A percentile compares a stretch with the other conserved stretches of the same genome.
phyloP scores from a whole-genome alignment of 2,329 filamentous ascomycete genomes.

The Diaporthe citri region DNA sequence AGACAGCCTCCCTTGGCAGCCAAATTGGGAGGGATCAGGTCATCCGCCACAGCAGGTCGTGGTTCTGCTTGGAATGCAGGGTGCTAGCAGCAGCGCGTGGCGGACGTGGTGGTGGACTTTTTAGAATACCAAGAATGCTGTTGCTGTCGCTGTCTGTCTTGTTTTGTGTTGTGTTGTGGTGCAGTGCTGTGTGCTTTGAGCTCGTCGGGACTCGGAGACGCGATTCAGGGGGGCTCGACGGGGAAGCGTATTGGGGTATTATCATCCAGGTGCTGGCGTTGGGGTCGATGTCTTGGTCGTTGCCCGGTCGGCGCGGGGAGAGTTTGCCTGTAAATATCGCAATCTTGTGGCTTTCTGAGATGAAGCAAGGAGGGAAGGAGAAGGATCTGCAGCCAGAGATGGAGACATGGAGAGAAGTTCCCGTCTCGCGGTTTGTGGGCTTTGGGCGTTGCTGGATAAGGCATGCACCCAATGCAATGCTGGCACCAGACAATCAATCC shows the following conservation, averaged over 20 bases:
- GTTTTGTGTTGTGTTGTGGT: not conserved
- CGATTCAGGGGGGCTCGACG: slow-evolving; percentile 27
- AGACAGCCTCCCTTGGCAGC: slow-evolving; percentile 33
- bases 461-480: slow-evolving; percentile 12
- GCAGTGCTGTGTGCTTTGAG: not conserved
- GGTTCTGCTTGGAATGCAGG: slow-evolving; percentile 2
- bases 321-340: not conserved
- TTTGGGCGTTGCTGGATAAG: not conserved
- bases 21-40: slow-evolving; percentile 9
- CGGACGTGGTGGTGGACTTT: not conserved
- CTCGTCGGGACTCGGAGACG: slow-evolving; percentile 10
- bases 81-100: not conserved
- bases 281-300: slow-evolving; percentile 6
- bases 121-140: slow-evolving; percentile 3
- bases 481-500: slow-evolving; percentile 21
- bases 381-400: slow-evolving; percentile 16
- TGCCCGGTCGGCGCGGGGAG: not conserved
- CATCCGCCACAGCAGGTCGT: slow-evolving; percentile 10
- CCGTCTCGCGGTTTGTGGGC: slow-evolving; percentile 6
- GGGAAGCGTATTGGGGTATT: slow-evolving; percentile 23
- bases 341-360: not conserved
- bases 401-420: slow-evolving; percentile 15
- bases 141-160: not conserved
- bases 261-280: not conserved
- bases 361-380: not conserved